These are phyloP conservation scores for Kazachstania psychrophila DNA, from an alignment of 805 yeast genomes.

Conservation along the genomic window DNA sequence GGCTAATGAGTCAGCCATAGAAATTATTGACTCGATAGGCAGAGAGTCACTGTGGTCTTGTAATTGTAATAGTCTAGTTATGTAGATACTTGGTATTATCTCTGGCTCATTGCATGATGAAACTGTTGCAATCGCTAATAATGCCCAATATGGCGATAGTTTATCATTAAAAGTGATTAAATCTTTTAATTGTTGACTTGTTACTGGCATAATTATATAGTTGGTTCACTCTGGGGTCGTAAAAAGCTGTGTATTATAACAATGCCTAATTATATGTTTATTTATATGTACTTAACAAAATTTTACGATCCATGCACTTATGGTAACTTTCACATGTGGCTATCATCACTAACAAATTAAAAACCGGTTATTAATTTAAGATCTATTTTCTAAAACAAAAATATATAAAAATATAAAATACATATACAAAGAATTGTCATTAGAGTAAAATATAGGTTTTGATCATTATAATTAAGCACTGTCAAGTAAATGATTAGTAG, in stretches of 20 bases:
- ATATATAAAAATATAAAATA: no score
- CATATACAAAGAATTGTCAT: no score
- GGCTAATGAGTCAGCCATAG: not conserved
- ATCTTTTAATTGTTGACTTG: not conserved
- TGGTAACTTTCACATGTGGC: no score
- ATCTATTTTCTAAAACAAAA: no score
- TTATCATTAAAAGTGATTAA: slow-evolving; percentile 5
- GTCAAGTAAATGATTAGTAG: slow-evolving; percentile 79
- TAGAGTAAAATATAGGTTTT: no score
- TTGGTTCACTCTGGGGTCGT: not conserved
- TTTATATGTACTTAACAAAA: no score
- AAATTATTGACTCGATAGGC: not conserved
- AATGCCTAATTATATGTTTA: no score
- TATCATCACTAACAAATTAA: no score
- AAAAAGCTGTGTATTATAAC: no score
- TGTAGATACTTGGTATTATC: slow-evolving; percentile 63
- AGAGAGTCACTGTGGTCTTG: not conserved
- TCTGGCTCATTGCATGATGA: slow-evolving; percentile 73
- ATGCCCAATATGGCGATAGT: slow-evolving; percentile 56
- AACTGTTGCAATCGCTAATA: slow-evolving; percentile 67
- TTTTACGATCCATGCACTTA: no score
- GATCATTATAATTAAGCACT: no score
- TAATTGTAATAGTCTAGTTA: slow-evolving; percentile 25
- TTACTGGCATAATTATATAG: not conserved
- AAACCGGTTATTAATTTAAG: no score